These are phyloP conservation scores for Trifolium fragiferum DNA, from an alignment of 306 rosid species.

Conservation along the genomic window DNA sequence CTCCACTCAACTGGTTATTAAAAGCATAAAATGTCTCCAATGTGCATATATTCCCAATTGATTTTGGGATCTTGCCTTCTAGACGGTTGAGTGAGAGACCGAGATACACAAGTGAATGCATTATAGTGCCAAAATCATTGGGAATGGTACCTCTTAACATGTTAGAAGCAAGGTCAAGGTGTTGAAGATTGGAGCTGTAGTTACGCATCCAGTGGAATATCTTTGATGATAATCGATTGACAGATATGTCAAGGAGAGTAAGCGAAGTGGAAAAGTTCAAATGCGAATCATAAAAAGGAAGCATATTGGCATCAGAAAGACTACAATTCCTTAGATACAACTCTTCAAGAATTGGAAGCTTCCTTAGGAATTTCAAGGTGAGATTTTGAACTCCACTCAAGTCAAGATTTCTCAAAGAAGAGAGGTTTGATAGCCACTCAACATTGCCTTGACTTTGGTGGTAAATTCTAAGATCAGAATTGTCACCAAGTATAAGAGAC, in stretches of 20 bases:
- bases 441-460: neutral
- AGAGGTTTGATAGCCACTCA: slow-evolving; percentile 16
- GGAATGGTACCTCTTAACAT: neutral
- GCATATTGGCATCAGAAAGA: slow-evolving; percentile 4
- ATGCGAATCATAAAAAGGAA: neutral
- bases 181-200: slow-evolving; percentile 26
- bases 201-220: neutral
- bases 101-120: slow-evolving; percentile 5
- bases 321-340: neutral
- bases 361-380: neutral
- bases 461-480: neutral
- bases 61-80: slow-evolving; percentile 13
- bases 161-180: neutral
- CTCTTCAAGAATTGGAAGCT: neutral
- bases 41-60: slow-evolving; percentile 23
- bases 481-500: neutral
- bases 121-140: slow-evolving; percentile 24
- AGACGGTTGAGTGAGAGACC: neutral
- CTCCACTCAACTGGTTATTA: slow-evolving; percentile 3
- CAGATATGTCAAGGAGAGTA: neutral
- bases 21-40: accelerated
- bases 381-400: neutral
- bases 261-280: slow-evolving; percentile 13
- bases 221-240: neutral
- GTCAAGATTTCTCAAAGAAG: slow-evolving; percentile 18